These are phyloP conservation scores for Wallemia hederae DNA, from an alignment of 1,284 basidiomycete genomes.

Conservation along the genomic window DNA sequence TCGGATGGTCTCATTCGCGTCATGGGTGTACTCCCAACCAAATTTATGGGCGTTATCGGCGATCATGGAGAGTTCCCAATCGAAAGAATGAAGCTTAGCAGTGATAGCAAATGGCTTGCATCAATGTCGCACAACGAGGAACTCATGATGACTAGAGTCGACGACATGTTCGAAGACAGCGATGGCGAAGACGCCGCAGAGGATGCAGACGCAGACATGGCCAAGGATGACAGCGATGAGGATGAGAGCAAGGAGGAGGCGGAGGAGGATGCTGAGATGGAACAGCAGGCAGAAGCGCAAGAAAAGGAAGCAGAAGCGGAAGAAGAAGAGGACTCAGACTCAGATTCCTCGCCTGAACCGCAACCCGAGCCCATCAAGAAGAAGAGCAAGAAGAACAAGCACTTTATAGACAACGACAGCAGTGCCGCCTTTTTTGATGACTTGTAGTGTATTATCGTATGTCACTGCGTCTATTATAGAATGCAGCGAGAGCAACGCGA, in stretches of 20 bases:
- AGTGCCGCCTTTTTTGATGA: background rate
- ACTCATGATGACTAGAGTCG: constrained; percentile 53
- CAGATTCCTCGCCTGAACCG: constrained; percentile 4
- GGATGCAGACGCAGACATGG: constrained; percentile 20
- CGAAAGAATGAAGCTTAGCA: constrained; percentile 39
- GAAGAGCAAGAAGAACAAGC: constrained; percentile 18
- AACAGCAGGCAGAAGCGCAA: constrained; percentile 12
- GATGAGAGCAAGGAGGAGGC: constrained; percentile 6
- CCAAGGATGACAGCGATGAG: constrained; percentile 4
- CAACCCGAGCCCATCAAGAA: constrained; percentile 4
- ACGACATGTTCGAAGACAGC: constrained; percentile 27
- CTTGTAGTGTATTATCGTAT: background rate
- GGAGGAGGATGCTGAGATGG: constrained; percentile 6
- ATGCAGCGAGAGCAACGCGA: too few relatives aligned
- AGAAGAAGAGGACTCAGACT: constrained; percentile 14
- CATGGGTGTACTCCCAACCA: constrained; percentile 65
- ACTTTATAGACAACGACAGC: constrained; percentile 9
- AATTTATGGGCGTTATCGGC: constrained; percentile 62
- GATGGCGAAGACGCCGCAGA: constrained; percentile 17
- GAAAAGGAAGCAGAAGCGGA: constrained; percentile 11
- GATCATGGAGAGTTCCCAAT: constrained; percentile 75
- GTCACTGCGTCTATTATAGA: too few relatives aligned
- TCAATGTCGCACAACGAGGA: constrained; percentile 76
- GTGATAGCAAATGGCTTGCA: constrained; percentile 48
- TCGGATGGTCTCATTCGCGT: constrained; percentile 75